Base-by-base conservation (phyloP, 495 filamentous ascomycete genomes). In the Talaromyces trachyspermus region DNA sequence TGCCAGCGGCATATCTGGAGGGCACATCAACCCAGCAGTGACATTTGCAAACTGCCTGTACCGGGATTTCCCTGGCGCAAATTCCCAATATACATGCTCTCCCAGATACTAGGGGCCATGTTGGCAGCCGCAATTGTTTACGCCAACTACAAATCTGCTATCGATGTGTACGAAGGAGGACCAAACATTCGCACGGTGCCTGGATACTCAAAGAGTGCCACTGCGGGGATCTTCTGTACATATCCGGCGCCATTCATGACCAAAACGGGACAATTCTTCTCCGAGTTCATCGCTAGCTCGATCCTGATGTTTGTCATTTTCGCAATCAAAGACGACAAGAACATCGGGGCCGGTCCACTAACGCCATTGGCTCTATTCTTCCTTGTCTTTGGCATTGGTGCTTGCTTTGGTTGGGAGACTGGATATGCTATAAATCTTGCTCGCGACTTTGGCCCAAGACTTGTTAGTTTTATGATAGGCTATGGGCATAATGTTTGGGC, bases 401-500 rank as follows among this genome's bases (percentile, higher is more conserved):
- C 79, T 36, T 82, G 80, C 54, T 84, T 82, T 60, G 82, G 82
- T 23, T 84, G 76, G 73, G 78, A 85, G 55, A 85, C 81, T 4
- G 81, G 80, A 2, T 85, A 82, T 60, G 79, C 82, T 4, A 81
- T 85, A 27, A 85, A 85, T 53, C 60, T 80, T 17, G 82, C 81
- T 2, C 58, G 82, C 41, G 82, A 86, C 47, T 84, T 85, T 62
- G 81, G 82, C 0, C 81, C 82, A 0, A 57, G 82, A n/a, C 58
- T 85, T 19, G 70, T 81, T 27, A 69, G 72, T 3, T 85, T 78
- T 53, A 65, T 74, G 52, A 49, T 85, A 22, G 82, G 81, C 4
- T 84, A 85, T 58, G 81, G 81, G 2, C 64, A 62, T 39, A 72
- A 79, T 30, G 82, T 85, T 2, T 85, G 80, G 78, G 56, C 56